Base-by-base conservation (phyloP, 352 stramenopile species). In the Plasmopara viticola region DNA sequence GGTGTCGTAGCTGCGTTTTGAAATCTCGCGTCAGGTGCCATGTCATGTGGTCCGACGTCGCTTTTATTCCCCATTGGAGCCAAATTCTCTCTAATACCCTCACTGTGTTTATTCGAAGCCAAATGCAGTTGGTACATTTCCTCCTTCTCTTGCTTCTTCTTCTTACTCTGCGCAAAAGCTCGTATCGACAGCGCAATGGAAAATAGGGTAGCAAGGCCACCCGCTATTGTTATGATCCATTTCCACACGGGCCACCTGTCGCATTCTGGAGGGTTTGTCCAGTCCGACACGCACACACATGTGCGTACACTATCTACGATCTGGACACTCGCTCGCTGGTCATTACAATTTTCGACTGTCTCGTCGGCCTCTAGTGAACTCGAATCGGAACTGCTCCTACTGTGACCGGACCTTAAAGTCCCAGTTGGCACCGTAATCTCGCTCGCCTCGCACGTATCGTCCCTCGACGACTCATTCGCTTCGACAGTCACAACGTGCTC, bases 261-360 rank as follows among this genome's bases (percentile, higher is more conserved):
- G 43, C 76, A 87, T 28, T 64, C 60, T 1, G 76, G 76, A 17
- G 76, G 76, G 28, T 75, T 69, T 20, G 64, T 66, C 76, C 76
- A 87, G 60, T 85, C 76, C 17, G 68, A 77, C 10, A 76, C 71
- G 51, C 76, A 87, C 30, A 81, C 72, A 30, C 76, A 87, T 5
- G 56, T 62, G 14, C 58, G 33, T 15, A 60, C 51, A 7, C 64
- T 72, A 20, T 84, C 60, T 2, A 74, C 59, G 4, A 48, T 55
- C 31, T 73, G 67, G 33, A 81, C 50, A 15, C 58, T 73, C 0
- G 72, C 78, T 34, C 78, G 72, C 49, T 78, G 76, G 0, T 58
- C 45, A 38, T 87, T 87, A 53, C 78, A 89, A 33, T 53, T 71
- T 18, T 48, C 47, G 13, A 78, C 18, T 12, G 68, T 69, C 9